Percentiles rank a stretch among this genome's conserved stretches.
Conservation (phyloP, 768 basidiomycete genomes). For the Pholiota molesta region DNA sequence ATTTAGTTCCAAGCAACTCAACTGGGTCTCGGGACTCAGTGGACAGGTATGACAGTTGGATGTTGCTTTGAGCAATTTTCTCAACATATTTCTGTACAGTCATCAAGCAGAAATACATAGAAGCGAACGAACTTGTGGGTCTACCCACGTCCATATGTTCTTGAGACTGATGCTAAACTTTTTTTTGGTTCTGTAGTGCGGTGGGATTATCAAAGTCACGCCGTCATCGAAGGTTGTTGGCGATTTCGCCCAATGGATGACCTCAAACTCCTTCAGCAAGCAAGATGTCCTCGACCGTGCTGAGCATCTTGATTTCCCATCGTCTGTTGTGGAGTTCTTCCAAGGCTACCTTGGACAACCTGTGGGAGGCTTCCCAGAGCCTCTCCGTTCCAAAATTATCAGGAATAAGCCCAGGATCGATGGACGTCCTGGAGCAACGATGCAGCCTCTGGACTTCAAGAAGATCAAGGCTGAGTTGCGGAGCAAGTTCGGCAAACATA, state of each 20-base stretch:
- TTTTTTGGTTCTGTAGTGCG: conserved; percentile 59
- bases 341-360: conserved; percentile 99
- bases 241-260: conserved; percentile 99
- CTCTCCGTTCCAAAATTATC: conserved; percentile 88
- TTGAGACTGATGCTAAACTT: conserved; percentile 3
- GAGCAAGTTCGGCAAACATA: conserved; percentile 94
- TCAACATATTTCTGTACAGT: conserved; percentile 44
- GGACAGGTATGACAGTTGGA: conserved; percentile 64
- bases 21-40: conserved; percentile 95
- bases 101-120: conserved; percentile 98
- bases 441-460: conserved; percentile 92
- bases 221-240: conserved; percentile 99
- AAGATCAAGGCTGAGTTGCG: conserved; percentile 92
- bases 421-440: conserved; percentile 85
- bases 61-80: conserved; percentile 6
- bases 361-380: conserved; percentile 98
- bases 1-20: conserved; percentile 96
- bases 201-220: conserved; percentile 98
- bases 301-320: conserved; percentile 94
- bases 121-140: conserved; percentile 89
- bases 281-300: conserved; percentile 86
- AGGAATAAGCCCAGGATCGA: conserved; percentile 94
- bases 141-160: conserved; percentile 9
- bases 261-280: conserved; percentile 88
- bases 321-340: conserved; percentile 97